phyloP scores from a whole-genome alignment of 441 rosid genomes.

The Kokia cookei region DNA sequence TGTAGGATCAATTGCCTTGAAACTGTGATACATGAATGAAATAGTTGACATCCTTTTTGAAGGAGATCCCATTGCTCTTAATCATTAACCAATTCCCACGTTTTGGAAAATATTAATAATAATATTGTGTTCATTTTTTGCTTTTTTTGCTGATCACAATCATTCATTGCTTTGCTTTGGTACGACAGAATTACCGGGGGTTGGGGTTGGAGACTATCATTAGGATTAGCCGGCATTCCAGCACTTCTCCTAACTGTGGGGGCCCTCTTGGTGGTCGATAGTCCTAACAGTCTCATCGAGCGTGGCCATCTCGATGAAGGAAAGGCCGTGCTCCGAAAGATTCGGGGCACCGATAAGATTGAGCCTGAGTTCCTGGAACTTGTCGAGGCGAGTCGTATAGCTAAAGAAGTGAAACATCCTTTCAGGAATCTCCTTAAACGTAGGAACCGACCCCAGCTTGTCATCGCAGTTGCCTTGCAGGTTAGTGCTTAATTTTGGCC shows the following conservation, averaged over 20 bases:
- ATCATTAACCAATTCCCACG: background rate
- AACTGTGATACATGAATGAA: too few species aligned
- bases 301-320: conserved; percentile 86
- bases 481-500: conserved; percentile 20
- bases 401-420: conserved; percentile 83
- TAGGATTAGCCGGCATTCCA: conserved; percentile 89
- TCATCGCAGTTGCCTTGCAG: conserved; percentile 86
- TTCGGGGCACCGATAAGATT: conserved; percentile 71
- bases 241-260: conserved; percentile 71
- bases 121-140: background rate
- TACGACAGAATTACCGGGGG: conserved; percentile 57
- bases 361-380: conserved; percentile 83
- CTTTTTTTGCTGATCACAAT: background rate
- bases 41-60: too few species aligned
- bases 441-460: conserved; percentile 73
- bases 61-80: background rate
- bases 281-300: conserved; percentile 88
- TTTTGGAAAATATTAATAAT: background rate
- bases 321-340: conserved; percentile 64
- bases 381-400: conserved; percentile 80
- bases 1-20: too few species aligned
- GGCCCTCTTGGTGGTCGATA: conserved; percentile 68
- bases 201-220: conserved; percentile 91
- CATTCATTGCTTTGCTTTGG: background rate
- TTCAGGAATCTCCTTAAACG: conserved; percentile 70